Evolutionary conservation across 2,329 filamentous ascomycete genomes (phyloP).

Genomic region (Plenodomus tracheiphilus): DNA sequence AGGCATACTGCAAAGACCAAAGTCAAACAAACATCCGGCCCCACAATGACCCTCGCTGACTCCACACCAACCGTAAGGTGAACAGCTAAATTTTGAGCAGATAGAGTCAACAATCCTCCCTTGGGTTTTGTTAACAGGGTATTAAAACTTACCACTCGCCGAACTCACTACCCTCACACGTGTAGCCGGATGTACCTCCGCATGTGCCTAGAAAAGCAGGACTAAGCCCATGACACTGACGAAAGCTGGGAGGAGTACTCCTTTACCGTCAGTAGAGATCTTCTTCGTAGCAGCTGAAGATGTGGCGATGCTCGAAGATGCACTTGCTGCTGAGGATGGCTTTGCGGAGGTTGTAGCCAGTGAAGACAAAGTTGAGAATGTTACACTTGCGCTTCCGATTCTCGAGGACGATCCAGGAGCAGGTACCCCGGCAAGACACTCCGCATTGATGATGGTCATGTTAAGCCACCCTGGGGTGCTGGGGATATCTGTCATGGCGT

Average conservation of each 20-base stretch:
- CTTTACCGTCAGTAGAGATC: conserved; percentile 1
- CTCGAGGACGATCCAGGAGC: conserved; percentile 1
- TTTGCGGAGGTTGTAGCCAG: background rate
- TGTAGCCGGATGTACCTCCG: background rate
- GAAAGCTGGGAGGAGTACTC: background rate
- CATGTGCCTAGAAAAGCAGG: background rate
- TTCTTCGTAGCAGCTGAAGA: background rate
- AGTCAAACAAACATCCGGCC: conserved; percentile 1
- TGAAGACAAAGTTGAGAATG: background rate
- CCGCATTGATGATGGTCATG: conserved; percentile 1
- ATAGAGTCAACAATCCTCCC: background rate
- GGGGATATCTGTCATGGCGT: background rate
- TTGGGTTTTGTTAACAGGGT: background rate
- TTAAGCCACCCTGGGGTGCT: conserved; percentile 1
- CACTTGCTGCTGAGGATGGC: background rate
- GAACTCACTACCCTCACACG: conserved; percentile 1
- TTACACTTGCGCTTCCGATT: background rate
- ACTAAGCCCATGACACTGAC: conserved; percentile 1
- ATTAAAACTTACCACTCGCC: background rate
- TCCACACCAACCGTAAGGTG: background rate
- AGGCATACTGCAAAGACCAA: background rate
- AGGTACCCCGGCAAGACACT: background rate
- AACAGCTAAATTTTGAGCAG: background rate
- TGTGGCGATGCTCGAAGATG: background rate
- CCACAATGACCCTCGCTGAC: background rate